Evolutionary conservation across 345 rosid genomes (phyloP), one percentile per base, ranked within the genome.

Genomic region (Citrus australasica): DNA sequence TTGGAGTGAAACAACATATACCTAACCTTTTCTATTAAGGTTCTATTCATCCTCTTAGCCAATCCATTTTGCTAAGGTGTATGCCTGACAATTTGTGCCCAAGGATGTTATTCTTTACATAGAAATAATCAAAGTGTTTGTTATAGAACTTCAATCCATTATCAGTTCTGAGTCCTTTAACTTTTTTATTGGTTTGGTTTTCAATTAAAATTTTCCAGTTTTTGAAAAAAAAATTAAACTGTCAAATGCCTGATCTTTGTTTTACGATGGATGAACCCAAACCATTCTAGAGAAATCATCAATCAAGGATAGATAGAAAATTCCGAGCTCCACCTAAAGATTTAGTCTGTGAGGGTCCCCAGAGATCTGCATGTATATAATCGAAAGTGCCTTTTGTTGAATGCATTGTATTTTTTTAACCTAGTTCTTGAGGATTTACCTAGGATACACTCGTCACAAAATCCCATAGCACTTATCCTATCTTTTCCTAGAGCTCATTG

Each of bases 101-200:
- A 3, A 19, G 0, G 1, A 17, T 58, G 0, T 1, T 0, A 19
- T 19, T 21, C 0, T 8, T 1, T 22, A 1, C 6, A 58, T 1
- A 19, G 1, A 22, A 4, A 17, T 22, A 0, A 58, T 14, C 19
- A 58, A 58, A 58, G 4, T 22, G 0, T 4, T 58, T 19, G 1
- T 58, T 58, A 58, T 0, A 58, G 11, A 58, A 4, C 25, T 58
- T 25, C 2, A 22, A 22, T 2, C 10, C 25, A n/a, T 58, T 58
- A 58, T 22, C 1, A 58, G 1, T 22, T 58, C 4, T 5, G 1
- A 58, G 3, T 0, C 8, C 1, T 58, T 5, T 58, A 4, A 58
- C 62, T 22, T 58, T 58, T 0, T 1, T 58, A 17, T 22, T 5
- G 0, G 62, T 58, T 58, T 58, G 62, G 6, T 6, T 22, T 22